Evolutionary conservation across 2,329 filamentous ascomycete species (phyloP).

Genomic region (Xylariaceae sp.): DNA sequence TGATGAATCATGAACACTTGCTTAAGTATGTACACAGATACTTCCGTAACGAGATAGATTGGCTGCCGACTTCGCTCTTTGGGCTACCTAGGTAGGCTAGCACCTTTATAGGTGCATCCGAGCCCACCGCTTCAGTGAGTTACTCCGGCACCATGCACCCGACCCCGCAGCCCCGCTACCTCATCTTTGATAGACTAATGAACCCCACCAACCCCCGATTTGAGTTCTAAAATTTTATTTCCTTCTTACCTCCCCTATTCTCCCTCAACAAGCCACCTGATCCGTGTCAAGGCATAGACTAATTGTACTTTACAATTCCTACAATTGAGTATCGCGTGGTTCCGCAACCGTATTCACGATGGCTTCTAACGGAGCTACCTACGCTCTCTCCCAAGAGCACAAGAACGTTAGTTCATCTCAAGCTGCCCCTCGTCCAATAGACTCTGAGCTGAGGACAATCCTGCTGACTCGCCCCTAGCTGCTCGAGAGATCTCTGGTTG

Average conservation of each 20-base stretch:
- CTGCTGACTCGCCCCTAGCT: conserved; percentile 61
- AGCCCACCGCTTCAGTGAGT: neutral
- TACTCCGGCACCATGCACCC: neutral
- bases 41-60: neutral
- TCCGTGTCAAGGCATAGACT: neutral
- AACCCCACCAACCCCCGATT: neutral
- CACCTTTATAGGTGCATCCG: too few relatives aligned
- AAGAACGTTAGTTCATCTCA: conserved; percentile 35
- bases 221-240: neutral
- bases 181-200: neutral
- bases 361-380: conserved; percentile 36
- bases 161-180: neutral
- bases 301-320: neutral
- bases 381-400: conserved; percentile 42
- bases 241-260: neutral
- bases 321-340: neutral
- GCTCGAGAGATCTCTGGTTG: conserved; percentile 92
- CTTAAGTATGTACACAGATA: too few relatives aligned
- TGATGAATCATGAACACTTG: too few relatives aligned
- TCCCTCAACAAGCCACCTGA: neutral
- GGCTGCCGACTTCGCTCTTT: neutral
- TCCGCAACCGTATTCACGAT: conserved; percentile 26
- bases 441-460: neutral
- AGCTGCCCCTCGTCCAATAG: neutral
- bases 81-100: too few relatives aligned